These are phyloP conservation scores for Beauveria caledonica DNA, from an alignment of 2,329 filamentous ascomycete genomes.

Conservation along the genomic window DNA sequence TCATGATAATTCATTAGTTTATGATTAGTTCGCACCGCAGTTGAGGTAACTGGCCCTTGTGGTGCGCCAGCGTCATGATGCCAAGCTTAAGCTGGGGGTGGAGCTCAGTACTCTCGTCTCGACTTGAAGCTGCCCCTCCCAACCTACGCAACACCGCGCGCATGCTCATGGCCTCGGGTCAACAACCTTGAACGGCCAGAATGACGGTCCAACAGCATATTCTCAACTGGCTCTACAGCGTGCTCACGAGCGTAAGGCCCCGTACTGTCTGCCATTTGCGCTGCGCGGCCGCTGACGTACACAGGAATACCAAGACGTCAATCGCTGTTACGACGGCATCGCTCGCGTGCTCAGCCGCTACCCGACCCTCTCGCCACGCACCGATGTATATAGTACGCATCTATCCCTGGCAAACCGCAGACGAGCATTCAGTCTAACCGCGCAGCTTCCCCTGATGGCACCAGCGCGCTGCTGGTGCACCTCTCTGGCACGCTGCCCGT, in stretches of 20 bases:
- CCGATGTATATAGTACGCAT: conserved; percentile 84
- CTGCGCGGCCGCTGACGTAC: conserved; percentile 9
- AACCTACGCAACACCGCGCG: not conserved
- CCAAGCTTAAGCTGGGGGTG: not conserved
- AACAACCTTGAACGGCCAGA: conserved; percentile 16
- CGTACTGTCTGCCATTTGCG: not conserved
- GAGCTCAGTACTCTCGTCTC: not conserved
- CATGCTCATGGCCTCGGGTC: not conserved
- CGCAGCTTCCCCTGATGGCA: conserved; percentile 79
- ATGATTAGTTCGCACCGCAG: not conserved
- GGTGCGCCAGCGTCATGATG: not conserved
- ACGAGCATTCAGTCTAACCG: conserved; percentile 16
- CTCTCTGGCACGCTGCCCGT: conserved; percentile 87
- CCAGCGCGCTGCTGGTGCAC: conserved; percentile 76
- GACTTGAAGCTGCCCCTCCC: not conserved
- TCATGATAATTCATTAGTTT: too few relatives aligned
- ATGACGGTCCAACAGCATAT: conserved; percentile 81
- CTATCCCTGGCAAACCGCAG: too few relatives aligned
- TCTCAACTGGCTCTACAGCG: conserved; percentile 90
- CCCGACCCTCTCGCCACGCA: conserved; percentile 72
- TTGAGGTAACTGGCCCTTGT: not conserved
- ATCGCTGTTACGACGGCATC: conserved; percentile 86
- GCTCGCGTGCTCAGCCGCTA: conserved; percentile 73
- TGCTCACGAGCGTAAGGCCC: conserved; percentile 62
- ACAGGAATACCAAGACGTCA: conserved; percentile 89